These are phyloP conservation scores for Lipomyces sp. DNA, from an alignment of 805 yeast species.

Conservation along the genomic window DNA sequence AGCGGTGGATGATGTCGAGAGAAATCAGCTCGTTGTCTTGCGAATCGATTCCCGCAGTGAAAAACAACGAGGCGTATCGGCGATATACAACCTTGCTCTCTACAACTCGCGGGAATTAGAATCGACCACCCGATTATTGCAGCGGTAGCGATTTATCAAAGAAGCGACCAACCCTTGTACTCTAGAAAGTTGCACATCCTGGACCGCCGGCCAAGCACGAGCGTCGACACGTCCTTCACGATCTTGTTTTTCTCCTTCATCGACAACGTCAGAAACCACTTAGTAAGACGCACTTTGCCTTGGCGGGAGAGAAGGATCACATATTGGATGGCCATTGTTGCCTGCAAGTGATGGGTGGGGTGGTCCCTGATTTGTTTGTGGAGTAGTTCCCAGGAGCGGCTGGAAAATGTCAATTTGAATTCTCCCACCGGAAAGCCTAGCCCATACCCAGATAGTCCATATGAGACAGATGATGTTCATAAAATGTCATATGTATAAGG, in stretches of 20 bases:
- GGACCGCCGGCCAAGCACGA: constrained; percentile 78
- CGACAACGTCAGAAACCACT: constrained; percentile 86
- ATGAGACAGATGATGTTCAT: no score
- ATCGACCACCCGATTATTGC: no score
- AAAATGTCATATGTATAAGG: no score
- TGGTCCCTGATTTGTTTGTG: neutral
- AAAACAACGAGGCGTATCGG: constrained; percentile 89
- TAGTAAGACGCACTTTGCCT: constrained; percentile 88
- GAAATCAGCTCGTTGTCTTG: constrained; percentile 84
- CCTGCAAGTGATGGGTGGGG: neutral
- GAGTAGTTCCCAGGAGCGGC: no score
- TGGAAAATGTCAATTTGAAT: no score
- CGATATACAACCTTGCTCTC: constrained; percentile 84
- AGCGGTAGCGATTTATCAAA: no score
- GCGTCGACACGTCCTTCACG: constrained; percentile 78
- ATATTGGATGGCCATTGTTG: constrained; percentile 69
- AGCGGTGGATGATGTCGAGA: constrained; percentile 83
- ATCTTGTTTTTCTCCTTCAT: constrained; percentile 82
- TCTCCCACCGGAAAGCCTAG: no score
- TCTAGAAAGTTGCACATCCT: constrained; percentile 95
- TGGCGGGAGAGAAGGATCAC: constrained; percentile 82
- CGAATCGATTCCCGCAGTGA: constrained; percentile 78
- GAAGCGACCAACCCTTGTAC: constrained; percentile 50
- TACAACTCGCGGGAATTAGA: constrained; percentile 19
- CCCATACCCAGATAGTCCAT: no score